Percentiles rank a stretch among this genome's conserved stretches.
Evolutionary conservation across 352 stramenopile genomes (phyloP).

Genomic region (Elongisporangium prolatum): DNA sequence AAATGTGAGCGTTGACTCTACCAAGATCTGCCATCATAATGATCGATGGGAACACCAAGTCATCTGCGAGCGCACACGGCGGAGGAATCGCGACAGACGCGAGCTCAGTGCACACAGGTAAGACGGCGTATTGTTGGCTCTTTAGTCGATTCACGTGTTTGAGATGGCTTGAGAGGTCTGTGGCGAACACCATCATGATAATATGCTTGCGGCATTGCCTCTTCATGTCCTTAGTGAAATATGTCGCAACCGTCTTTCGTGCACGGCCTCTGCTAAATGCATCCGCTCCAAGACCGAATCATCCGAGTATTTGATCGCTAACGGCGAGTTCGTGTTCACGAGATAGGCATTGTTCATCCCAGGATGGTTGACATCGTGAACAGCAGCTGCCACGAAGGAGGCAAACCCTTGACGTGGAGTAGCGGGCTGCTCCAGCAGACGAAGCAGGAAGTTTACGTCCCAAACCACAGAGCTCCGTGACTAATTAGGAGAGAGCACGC

Average conservation of each 20-base stretch:
- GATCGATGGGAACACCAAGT: slow-evolving; percentile 57
- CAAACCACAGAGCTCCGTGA: slow-evolving; percentile 69
- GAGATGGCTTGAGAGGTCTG: slow-evolving; percentile 72
- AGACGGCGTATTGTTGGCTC: slow-evolving; percentile 55
- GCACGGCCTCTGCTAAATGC: slow-evolving; percentile 56
- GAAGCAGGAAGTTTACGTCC: slow-evolving; percentile 69
- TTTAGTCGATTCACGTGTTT: slow-evolving; percentile 75
- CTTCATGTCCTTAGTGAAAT: slow-evolving; percentile 41
- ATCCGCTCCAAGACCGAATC: slow-evolving; percentile 88
- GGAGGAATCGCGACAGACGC: slow-evolving; percentile 2
- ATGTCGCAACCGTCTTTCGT: slow-evolving; percentile 70
- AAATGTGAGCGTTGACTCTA: not conserved
- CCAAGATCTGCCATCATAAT: slow-evolving; percentile 77
- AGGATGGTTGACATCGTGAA: slow-evolving; percentile 92
- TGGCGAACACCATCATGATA: slow-evolving; percentile 82
- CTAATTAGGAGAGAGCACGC: slow-evolving; percentile 21
- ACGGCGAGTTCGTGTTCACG: slow-evolving; percentile 68
- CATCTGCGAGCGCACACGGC: slow-evolving; percentile 21
- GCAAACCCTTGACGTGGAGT: slow-evolving; percentile 56
- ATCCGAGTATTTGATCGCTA: slow-evolving; percentile 93
- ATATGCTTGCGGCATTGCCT: slow-evolving; percentile 60
- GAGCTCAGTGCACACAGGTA: slow-evolving; percentile 25
- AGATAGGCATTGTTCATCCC: slow-evolving; percentile 92
- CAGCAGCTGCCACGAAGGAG: slow-evolving; percentile 84
- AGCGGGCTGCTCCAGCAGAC: slow-evolving; percentile 28